Conservation (phyloP, 1,284 basidiomycete genomes). For the Cryptococcus jaspeensis region DNA sequence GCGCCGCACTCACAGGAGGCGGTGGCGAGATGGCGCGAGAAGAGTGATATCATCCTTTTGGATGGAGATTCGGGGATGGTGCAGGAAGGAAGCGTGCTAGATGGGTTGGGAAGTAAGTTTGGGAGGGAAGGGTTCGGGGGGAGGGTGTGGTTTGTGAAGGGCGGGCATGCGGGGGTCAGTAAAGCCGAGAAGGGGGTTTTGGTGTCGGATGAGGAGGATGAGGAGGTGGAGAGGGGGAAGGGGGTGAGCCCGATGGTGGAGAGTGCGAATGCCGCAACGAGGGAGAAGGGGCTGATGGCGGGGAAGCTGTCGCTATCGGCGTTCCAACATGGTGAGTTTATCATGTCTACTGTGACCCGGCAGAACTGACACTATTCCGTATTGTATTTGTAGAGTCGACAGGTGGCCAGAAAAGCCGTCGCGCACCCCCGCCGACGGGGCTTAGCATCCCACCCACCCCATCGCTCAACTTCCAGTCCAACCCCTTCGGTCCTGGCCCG, state of each 20-base stretch:
- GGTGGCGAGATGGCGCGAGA: conserved; percentile 57
- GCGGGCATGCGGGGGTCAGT: conserved; percentile 64
- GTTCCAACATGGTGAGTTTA: conserved; percentile 38
- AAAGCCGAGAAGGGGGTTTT: conserved; percentile 8
- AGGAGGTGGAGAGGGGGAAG: not conserved
- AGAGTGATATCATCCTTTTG: conserved; percentile 70
- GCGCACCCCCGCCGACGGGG: conserved; percentile 8
- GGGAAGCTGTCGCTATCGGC: conserved; percentile 33
- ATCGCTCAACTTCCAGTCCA: conserved; percentile 7
- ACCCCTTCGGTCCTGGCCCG: conserved; percentile 21
- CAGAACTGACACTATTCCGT: not conserved
- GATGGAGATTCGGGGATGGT: conserved; percentile 70
- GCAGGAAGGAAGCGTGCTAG: conserved; percentile 66
- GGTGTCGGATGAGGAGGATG: conserved; percentile 11
- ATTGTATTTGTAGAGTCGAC: conserved; percentile 23
- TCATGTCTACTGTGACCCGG: not conserved
- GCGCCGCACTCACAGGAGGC: conserved; percentile 60
- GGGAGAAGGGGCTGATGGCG: conserved; percentile 16
- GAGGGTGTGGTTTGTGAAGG: conserved; percentile 71
- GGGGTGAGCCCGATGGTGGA: not conserved
- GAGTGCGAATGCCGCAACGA: not conserved
- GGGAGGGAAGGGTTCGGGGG: conserved; percentile 65
- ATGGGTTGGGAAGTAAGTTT: conserved; percentile 82
- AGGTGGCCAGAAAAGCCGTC: conserved; percentile 7
- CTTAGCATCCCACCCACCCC: conserved; percentile 17